Percentiles rank a stretch among this genome's conserved stretches.
Evolutionary conservation across 2,329 filamentous ascomycete species (phyloP).

Genomic region (Beauveria bassiana): DNA sequence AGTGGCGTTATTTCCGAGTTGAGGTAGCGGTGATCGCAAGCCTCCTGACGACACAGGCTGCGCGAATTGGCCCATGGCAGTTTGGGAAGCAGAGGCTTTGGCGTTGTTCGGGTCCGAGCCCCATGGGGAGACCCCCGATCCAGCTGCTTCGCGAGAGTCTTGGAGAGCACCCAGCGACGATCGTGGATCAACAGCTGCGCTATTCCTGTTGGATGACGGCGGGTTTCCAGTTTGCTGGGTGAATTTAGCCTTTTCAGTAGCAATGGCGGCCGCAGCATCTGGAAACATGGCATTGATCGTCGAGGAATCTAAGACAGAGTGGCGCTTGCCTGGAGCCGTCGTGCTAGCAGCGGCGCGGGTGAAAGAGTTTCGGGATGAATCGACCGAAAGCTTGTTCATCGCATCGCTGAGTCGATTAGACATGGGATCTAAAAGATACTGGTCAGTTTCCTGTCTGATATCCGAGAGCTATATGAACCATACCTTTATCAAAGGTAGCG

Average conservation of each 20-base stretch:
- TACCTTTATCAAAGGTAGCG: slow-evolving; percentile 94
- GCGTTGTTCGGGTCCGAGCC: slow-evolving; percentile 46
- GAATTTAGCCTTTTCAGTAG: slow-evolving; percentile 95
- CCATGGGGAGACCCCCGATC: slow-evolving; percentile 63
- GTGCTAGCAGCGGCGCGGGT: slow-evolving; percentile 71
- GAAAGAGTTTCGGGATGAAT: slow-evolving; percentile 79
- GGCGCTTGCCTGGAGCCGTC: slow-evolving; percentile 70
- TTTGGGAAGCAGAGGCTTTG: slow-evolving; percentile 71
- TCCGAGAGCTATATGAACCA: background rate
- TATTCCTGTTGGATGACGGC: slow-evolving; percentile 89
- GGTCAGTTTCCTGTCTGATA: slow-evolving; percentile 13
- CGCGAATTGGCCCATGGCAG: slow-evolving; percentile 90
- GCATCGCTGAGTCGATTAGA: slow-evolving; percentile 91
- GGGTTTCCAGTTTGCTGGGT: slow-evolving; percentile 89
- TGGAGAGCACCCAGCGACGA: slow-evolving; percentile 59
- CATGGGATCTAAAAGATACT: slow-evolving; percentile 72
- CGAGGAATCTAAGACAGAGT: slow-evolving; percentile 85
- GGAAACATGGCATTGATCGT: slow-evolving; percentile 99
- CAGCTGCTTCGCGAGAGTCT: slow-evolving; percentile 24
- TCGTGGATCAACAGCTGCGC: slow-evolving; percentile 68
- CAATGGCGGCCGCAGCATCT: slow-evolving; percentile 95
- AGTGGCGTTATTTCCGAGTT: slow-evolving; percentile 57
- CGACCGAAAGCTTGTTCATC: slow-evolving; percentile 89
- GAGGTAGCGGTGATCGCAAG: slow-evolving; percentile 73
- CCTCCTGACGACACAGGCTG: slow-evolving; percentile 68